Evolutionary conservation across 2,329 filamentous ascomycete species (phyloP), one percentile per base, ranked within the genome.

Genomic region (Fusarium armeniacum): DNA sequence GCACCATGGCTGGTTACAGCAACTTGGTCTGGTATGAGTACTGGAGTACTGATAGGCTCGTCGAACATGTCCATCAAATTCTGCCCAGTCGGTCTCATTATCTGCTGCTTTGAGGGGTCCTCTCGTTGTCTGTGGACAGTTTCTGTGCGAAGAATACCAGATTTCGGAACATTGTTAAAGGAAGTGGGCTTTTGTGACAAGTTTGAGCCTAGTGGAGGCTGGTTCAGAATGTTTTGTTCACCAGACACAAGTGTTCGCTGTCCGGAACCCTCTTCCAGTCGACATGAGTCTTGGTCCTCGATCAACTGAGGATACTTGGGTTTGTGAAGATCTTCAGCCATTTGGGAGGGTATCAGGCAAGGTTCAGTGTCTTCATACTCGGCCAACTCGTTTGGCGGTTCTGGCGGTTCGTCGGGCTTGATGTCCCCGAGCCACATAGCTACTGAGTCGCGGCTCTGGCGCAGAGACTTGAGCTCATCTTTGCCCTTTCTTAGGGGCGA

Each of bases 21-120:
- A 12, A 22, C 9, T 18, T 20, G 26, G 44, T 73, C 71, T 67
- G 36, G 36, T 40, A 73, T 65, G 16, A 74, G 43, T 1, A 59
- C 58, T 1, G 64, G 66, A 9, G 24, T 62, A n/a, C 33, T 6
- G 26, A 74, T 60, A 11, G 50, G 62, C 3, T 18, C 58, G 16
- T 63, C 69, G 26, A 45, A 24, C 16, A 32, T 32, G 40, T 73
- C 72, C 59, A 74, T 71, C 41, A 74, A 44, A 44, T 67, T 51
- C 13, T 24, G 36, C 22, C 12, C 43, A 20, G 45, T 16, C 6
- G 22, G 20, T 35, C n/a, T 10, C 11, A 20, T n/a, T 11, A n/a
- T 52, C 15, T 20, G 45, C 11, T 24, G 26, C 20, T 11, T 20
- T 18, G 22, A 3, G 3, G 32, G 9, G 15, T 16, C n/a, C 6